Evolutionary conservation across 208 protist species (phyloP), one percentile per base, ranked within the genome.

Genomic region (Wallacemonas sp.): DNA sequence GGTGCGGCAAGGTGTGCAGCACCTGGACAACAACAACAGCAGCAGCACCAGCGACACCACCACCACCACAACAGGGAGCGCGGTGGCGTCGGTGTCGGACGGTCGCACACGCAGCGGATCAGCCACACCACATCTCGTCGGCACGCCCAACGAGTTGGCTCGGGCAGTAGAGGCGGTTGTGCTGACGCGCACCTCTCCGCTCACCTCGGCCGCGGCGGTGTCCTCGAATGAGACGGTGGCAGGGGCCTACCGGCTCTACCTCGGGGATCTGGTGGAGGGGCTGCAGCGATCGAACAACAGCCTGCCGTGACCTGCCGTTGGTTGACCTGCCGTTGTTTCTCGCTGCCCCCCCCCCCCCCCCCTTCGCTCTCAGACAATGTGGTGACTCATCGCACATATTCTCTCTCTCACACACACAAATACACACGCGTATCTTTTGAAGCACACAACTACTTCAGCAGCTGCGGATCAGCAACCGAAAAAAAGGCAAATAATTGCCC

Each of bases 251-350:
- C 74, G 79, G 0, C 65, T 84, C 55, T 86, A 84, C 55, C 28
- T 86, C 22, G 71, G 65, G 5, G 79, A 86, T 41, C 59, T 89
- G 29, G 57, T 89, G n/a, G 57, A 72, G 1, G 78, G 71, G 2
- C 65, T 89, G 10, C 83, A 89, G 70, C 69, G 83, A 31, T 81
- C 79, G 8, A 50, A 67, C 33, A 89, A 89, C 26, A 39, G 63
- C 28, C 54, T 86, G 20, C 32, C 66, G 4, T 80, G 70, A 49
- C 1, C 1, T 22, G 22, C n/a, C 38, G 38, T n/a, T n/a, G n/a
- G n/a, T n/a, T n/a, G n/a, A n/a, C n/a, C n/a, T n/a, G n/a, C n/a
- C n/a, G n/a, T n/a, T n/a, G n/a, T n/a, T n/a, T n/a, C n/a, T n/a
- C n/a, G n/a, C n/a, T n/a, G n/a, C n/a, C n/a, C n/a, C n/a, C n/a